These are phyloP conservation scores for Calonectria montana DNA, from an alignment of 2,329 filamentous ascomycete genomes.

Conservation along the genomic window DNA sequence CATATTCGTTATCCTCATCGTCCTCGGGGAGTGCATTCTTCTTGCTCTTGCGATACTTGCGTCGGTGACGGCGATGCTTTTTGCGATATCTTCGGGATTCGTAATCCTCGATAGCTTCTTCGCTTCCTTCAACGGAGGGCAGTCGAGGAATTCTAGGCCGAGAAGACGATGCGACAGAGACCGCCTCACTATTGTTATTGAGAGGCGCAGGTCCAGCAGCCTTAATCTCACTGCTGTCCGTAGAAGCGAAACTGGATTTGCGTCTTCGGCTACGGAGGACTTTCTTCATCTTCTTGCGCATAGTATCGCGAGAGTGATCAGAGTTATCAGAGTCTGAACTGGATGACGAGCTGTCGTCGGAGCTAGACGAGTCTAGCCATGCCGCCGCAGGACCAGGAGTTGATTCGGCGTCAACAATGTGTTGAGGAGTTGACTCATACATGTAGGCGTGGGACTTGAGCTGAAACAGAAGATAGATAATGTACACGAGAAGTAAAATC, in stretches of 20 bases:
- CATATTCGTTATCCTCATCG: slow-evolving; percentile 39
- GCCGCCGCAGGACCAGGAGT: slow-evolving; percentile 86
- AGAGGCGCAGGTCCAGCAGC: slow-evolving; percentile 56
- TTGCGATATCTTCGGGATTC: slow-evolving; percentile 48
- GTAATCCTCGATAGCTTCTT: slow-evolving; percentile 60
- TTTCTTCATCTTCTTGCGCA: slow-evolving; percentile 79
- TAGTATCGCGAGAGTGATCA: slow-evolving; percentile 69
- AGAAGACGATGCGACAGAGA: slow-evolving; percentile 52
- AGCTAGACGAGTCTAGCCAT: slow-evolving; percentile 79
- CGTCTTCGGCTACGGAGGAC: slow-evolving; percentile 78
- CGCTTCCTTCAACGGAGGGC: slow-evolving; percentile 52
- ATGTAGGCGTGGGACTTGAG: slow-evolving; percentile 92
- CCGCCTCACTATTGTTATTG: slow-evolving; percentile 51
- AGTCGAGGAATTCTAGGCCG: slow-evolving; percentile 50
- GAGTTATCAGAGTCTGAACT: slow-evolving; percentile 76
- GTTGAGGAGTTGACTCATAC: slow-evolving; percentile 92
- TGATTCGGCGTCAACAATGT: slow-evolving; percentile 91
- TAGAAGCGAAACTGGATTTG: slow-evolving; percentile 81
- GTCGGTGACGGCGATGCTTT: slow-evolving; percentile 50
- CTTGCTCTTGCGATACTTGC: slow-evolving; percentile 55
- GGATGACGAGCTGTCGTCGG: slow-evolving; percentile 66
- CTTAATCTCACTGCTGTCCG: slow-evolving; percentile 61
- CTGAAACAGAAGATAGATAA: slow-evolving; percentile 88
- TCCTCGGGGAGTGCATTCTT: slow-evolving; percentile 53
- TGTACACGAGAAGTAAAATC: slow-evolving; percentile 84